These are phyloP conservation scores for Entoloma clypeatum DNA, from an alignment of 1,284 basidiomycete species.

Conservation along the genomic window DNA sequence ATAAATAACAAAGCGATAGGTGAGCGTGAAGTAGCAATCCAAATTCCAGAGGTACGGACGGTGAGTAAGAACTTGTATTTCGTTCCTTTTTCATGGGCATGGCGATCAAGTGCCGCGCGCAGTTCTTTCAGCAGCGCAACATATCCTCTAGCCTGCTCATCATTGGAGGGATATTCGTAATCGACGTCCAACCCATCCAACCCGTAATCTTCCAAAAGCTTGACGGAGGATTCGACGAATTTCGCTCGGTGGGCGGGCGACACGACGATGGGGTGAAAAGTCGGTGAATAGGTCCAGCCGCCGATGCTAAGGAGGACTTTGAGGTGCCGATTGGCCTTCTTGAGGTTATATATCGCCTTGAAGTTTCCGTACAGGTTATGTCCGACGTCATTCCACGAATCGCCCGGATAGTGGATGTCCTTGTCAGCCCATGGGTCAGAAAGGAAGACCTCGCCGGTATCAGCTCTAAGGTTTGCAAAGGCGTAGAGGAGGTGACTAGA, in stretches of 20 bases:
- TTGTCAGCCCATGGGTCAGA: slow-evolving; percentile 94
- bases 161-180: slow-evolving; percentile 80
- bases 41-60: slow-evolving; percentile 34
- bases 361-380: slow-evolving; percentile 93
- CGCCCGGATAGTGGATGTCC: slow-evolving; percentile 76
- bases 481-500: slow-evolving; percentile 79
- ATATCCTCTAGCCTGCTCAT: slow-evolving; percentile 70
- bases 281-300: slow-evolving; percentile 86
- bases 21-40: slow-evolving; percentile 1
- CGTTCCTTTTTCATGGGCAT: slow-evolving; percentile 54
- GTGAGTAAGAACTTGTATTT: slow-evolving; percentile 71
- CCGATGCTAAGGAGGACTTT: slow-evolving; percentile 87
- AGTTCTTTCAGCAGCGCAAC: slow-evolving; percentile 69
- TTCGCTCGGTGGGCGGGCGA: slow-evolving; percentile 56
- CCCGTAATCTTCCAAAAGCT: slow-evolving; percentile 78
- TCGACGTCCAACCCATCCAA: slow-evolving; percentile 78
- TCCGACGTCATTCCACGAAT: slow-evolving; percentile 86
- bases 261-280: slow-evolving; percentile 74
- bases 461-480: slow-evolving; percentile 83
- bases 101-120: slow-evolving; percentile 63
- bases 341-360: slow-evolving; percentile 87
- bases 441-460: slow-evolving; percentile 81
- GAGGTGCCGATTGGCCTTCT: slow-evolving; percentile 82
- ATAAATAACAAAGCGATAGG: slow-evolving; percentile 2
- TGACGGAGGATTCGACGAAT: slow-evolving; percentile 79